Conservation (phyloP, 371 early-diverging fungal genomes). For the Mucor ambiguus region DNA sequence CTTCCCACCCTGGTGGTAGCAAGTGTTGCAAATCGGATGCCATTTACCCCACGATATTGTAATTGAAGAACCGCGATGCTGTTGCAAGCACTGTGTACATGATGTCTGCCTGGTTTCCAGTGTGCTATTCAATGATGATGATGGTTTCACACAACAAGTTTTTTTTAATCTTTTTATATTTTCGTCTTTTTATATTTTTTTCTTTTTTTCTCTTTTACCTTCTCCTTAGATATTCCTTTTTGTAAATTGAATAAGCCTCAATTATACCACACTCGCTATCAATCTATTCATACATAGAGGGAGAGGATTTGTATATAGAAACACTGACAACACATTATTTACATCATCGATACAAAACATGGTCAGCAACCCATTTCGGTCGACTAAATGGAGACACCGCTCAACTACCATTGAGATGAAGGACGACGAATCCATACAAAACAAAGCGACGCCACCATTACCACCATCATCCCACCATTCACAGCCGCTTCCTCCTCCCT, state of each 20-base stretch:
- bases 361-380: slow-evolving; percentile 26
- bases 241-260: background rate
- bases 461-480: slow-evolving; percentile 6
- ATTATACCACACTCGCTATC: background rate
- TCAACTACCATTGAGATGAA: slow-evolving; percentile 27
- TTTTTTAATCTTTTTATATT: background rate
- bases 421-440: slow-evolving; percentile 5
- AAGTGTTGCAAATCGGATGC: background rate
- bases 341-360: background rate
- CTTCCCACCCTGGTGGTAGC: background rate
- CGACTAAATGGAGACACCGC: slow-evolving; percentile 22
- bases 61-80: background rate
- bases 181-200: slow-evolving; percentile 4
- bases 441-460: slow-evolving; percentile 3
- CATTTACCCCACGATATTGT: background rate
- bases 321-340: background rate
- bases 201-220: background rate
- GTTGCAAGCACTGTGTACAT: background rate
- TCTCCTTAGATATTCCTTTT: background rate
- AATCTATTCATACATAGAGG: background rate
- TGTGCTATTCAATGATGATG: background rate
- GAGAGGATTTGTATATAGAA: background rate
- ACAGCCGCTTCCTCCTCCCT: background rate
- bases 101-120: background rate
- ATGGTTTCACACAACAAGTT: slow-evolving; percentile 10